Base-by-base conservation (phyloP, 208 protist species). In the Acanthamoeba healyi region DNA sequence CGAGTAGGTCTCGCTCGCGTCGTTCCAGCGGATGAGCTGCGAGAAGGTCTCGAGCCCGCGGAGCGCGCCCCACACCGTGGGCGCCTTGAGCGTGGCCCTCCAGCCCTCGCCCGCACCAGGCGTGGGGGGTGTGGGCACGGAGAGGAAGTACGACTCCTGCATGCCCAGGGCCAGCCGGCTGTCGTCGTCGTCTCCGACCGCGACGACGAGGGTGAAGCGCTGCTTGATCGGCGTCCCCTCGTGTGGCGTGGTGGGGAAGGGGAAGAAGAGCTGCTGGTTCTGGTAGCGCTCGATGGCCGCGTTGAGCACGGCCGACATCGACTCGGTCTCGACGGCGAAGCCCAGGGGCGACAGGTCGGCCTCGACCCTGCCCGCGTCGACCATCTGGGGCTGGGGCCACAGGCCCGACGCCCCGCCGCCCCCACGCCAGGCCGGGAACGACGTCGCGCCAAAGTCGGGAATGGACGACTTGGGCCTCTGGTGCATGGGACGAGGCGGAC, bases 31-130 rank as follows among this genome's bases (percentile, higher is more conserved):
- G 36, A 91, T 49, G 26, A 70, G 36, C 84, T 91, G 84, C 5
- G 56, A 74, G 84, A 91, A 91, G 36, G 84, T 91, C 84, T 91
- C 84, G 29, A 91, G 84, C 6, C 84, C 84, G n/a, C 56, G 49
- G 7, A 91, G 58, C 6, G 84, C 84, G 1, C 84, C 84, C 34
- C n/a, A 91, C 34, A 91, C 84, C 15, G 54, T 72, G 56, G 24
- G 22, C 0, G 84, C 84, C 56, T 46, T 51, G 24, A 91, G 56
- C 36, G 32, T 15, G n/a, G 84, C 54, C 24, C 10, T 15, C 84
- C 56, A 91, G 1, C 0, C 14, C 1, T 0, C n/a, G 4, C 36
- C 70, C 0, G 14, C 6, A 38, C 70, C 22, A 4, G 6, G 29
- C 4, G 14, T 5, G 17, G 70, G 34, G 0, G 70, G 70, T 32